These are phyloP conservation scores for Colletotrichum coccodes DNA, from an alignment of 2,329 filamentous ascomycete genomes.

Conservation along the genomic window DNA sequence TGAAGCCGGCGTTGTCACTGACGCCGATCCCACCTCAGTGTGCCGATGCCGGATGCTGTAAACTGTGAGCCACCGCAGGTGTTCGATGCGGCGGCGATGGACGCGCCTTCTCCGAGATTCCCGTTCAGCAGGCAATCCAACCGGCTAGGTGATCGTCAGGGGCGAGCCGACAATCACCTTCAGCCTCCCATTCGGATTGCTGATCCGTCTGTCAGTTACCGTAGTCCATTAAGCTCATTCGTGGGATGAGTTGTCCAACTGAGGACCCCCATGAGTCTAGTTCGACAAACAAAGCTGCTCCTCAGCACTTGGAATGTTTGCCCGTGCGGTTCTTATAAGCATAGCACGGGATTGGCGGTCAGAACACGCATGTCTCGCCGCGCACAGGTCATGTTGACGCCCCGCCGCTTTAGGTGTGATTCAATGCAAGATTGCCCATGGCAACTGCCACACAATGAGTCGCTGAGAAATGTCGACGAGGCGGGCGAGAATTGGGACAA, in stretches of 20 bases:
- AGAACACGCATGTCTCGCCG: not conserved
- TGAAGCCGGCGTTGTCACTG: not conserved
- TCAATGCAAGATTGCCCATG: not conserved
- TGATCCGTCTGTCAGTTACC: not conserved
- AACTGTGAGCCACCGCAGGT: not conserved
- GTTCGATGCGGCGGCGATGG: not conserved
- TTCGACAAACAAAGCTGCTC: too few relatives aligned
- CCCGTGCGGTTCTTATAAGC: not conserved
- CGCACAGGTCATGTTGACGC: too few relatives aligned
- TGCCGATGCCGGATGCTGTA: not conserved
- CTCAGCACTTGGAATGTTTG: not conserved
- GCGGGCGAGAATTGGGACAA: not conserved
- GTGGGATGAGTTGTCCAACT: not conserved
- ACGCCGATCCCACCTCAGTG: not conserved
- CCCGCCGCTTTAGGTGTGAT: not conserved
- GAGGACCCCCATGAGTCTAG: not conserved
- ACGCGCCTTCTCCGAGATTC: not conserved
- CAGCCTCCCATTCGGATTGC: not conserved
- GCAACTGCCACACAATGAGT: not conserved
- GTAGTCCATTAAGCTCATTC: not conserved
- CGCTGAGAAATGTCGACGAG: not conserved
- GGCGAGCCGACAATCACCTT: not conserved
- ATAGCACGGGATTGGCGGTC: not conserved
- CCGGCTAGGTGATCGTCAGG: slow-evolving; percentile 20
- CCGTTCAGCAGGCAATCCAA: not conserved